Percentiles rank a stretch among this genome's conserved stretches.
These are phyloP conservation scores for Phytophthora aleatoria DNA, from an alignment of 352 stramenopile genomes.

Conservation along the genomic window DNA sequence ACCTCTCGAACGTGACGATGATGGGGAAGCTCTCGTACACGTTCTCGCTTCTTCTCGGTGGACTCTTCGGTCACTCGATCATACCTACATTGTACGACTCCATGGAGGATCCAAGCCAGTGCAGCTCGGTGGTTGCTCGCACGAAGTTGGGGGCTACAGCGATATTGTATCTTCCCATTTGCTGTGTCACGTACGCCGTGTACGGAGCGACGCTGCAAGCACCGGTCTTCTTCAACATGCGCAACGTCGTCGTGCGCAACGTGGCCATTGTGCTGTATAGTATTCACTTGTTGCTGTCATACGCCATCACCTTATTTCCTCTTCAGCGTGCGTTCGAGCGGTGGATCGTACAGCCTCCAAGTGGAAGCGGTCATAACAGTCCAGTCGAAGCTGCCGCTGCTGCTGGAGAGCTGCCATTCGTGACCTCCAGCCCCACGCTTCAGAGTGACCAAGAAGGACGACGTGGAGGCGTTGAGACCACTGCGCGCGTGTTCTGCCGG, in stretches of 20 bases:
- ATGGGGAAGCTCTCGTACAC: conserved; percentile 74
- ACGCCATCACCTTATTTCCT: conserved; percentile 69
- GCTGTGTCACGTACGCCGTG: conserved; percentile 75
- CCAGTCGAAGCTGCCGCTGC: conserved; percentile 28
- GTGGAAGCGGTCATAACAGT: conserved; percentile 21
- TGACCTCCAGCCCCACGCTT: conserved; percentile 12
- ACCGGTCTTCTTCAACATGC: conserved; percentile 86
- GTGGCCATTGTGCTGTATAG: conserved; percentile 77
- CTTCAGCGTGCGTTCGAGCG: conserved; percentile 69
- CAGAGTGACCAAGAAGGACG: conserved; percentile 20
- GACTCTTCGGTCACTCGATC: conserved; percentile 74
- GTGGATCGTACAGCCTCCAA: conserved; percentile 44
- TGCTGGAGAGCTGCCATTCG: conserved; percentile 29
- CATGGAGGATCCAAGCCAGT: conserved; percentile 67
- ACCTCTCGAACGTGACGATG: conserved; percentile 56
- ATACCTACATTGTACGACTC: conserved; percentile 80
- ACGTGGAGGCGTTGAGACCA: conserved; percentile 33
- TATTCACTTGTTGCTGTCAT: conserved; percentile 77
- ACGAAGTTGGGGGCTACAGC: conserved; percentile 58
- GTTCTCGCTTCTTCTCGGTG: conserved; percentile 66
- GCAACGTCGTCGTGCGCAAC: conserved; percentile 72
- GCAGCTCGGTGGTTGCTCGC: conserved; percentile 48
- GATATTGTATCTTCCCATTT: conserved; percentile 76
- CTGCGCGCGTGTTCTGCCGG: conserved; percentile 54
- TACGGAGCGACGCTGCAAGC: conserved; percentile 78